Evolutionary conservation across 1,139 yeast genomes (phyloP).

Genomic region (Scheffersomyces parashehatae): DNA sequence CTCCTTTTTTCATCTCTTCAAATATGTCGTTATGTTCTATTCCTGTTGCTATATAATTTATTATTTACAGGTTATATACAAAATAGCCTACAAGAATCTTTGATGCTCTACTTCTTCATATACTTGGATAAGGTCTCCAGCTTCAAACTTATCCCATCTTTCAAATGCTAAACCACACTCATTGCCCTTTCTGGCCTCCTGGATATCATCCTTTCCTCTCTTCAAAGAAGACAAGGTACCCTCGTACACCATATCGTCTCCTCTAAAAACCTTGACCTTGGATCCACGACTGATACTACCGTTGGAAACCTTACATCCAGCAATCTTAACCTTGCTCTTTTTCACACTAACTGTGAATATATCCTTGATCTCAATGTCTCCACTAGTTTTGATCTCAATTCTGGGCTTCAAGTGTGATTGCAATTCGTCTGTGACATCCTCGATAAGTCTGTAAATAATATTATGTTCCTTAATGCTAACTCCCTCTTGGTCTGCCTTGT

Average conservation of each 20-base stretch:
- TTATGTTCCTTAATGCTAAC: slow-evolving; percentile 69
- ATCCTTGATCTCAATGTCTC: slow-evolving; percentile 71
- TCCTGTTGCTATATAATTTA: neutral
- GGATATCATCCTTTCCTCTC: slow-evolving; percentile 78
- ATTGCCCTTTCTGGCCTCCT: slow-evolving; percentile 76
- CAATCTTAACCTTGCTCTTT: slow-evolving; percentile 52
- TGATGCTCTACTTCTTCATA: slow-evolving; percentile 71
- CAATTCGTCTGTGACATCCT: slow-evolving; percentile 71
- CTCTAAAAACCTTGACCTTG: slow-evolving; percentile 64
- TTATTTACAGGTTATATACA: slow-evolving; percentile 3
- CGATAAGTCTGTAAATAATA: slow-evolving; percentile 85
- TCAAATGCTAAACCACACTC: slow-evolving; percentile 88
- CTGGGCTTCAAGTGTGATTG: slow-evolving; percentile 65
- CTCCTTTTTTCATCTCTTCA: too few relatives aligned
- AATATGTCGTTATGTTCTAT: neutral
- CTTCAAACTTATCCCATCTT: slow-evolving; percentile 67
- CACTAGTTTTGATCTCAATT: slow-evolving; percentile 64
- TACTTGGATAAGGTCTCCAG: slow-evolving; percentile 75
- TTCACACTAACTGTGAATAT: slow-evolving; percentile 65
- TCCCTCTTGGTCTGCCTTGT: slow-evolving; percentile 58
- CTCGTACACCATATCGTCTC: slow-evolving; percentile 52
- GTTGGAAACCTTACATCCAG: slow-evolving; percentile 82
- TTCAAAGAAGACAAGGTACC: slow-evolving; percentile 78
- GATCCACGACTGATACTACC: slow-evolving; percentile 68
- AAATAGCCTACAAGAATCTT: slow-evolving; percentile 53